phyloP scores from a whole-genome alignment of 2,329 filamentous ascomycete genomes.

The Aspergillaceae sp. region DNA sequence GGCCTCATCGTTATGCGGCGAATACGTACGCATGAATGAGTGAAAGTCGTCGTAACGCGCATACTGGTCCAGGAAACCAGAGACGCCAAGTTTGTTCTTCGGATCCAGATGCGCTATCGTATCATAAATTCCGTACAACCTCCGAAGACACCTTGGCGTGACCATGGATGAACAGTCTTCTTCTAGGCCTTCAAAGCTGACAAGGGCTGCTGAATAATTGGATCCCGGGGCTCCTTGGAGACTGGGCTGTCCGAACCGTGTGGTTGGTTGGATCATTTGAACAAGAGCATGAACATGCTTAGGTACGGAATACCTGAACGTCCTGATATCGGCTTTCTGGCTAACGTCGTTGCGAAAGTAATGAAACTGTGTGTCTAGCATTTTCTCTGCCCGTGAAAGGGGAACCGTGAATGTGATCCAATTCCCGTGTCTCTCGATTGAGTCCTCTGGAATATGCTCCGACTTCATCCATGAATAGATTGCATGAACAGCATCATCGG shows the following conservation, averaged over 20 bases:
- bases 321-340: constrained; percentile 43
- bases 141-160: constrained; percentile 42
- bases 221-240: constrained; percentile 37
- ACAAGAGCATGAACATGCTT: constrained; percentile 46
- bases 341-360: constrained; percentile 44
- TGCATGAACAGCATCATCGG: constrained; percentile 38
- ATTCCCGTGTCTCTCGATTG: constrained; percentile 46
- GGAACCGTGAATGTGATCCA: constrained; percentile 50
- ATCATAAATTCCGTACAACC: constrained; percentile 40
- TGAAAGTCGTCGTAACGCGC: constrained; percentile 48
- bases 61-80: constrained; percentile 44
- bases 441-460: constrained; percentile 39
- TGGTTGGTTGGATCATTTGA: constrained; percentile 58
- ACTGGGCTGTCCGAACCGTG: constrained; percentile 48
- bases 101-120: constrained; percentile 21
- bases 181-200: constrained; percentile 12
- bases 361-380: constrained; percentile 52
- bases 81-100: constrained; percentile 37
- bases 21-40: constrained; percentile 48
- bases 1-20: constrained; percentile 42
- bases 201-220: constrained; percentile 17
- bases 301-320: constrained; percentile 55
- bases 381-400: constrained; percentile 40
- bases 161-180: constrained; percentile 34
- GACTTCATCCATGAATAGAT: constrained; percentile 50